These are phyloP conservation scores for Camelina hispida DNA, from an alignment of 345 rosid genomes.

Conservation along the genomic window DNA sequence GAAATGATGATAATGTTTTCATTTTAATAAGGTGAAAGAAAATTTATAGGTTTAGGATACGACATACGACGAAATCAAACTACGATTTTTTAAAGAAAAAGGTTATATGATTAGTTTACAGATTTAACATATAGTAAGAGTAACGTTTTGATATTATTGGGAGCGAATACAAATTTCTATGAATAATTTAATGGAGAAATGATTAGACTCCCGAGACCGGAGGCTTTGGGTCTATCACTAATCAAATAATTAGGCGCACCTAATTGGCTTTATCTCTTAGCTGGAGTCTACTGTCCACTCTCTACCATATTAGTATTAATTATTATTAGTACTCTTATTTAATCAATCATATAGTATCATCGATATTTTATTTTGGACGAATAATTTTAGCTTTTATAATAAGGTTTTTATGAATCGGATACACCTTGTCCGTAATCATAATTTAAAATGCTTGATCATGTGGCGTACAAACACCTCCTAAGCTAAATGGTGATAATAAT, in stretches of 20 bases:
- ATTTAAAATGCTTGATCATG: constrained; percentile 14
- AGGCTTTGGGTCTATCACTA: constrained; percentile 33
- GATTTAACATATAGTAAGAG: too few species aligned
- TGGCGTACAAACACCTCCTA: constrained; percentile 32
- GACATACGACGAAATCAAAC: constrained; percentile 21
- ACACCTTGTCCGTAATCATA: background rate
- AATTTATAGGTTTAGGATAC: background rate
- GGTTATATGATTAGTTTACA: constrained; percentile 5
- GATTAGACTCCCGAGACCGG: constrained; percentile 35
- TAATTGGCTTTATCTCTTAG: constrained; percentile 42
- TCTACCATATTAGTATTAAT: constrained; percentile 2
- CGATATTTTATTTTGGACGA: background rate
- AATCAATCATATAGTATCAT: background rate
- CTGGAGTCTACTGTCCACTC: constrained; percentile 36
- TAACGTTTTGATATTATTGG: constrained; percentile 17
- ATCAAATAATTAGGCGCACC: constrained; percentile 43
- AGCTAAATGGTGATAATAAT: constrained; percentile 8
- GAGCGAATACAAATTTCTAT: background rate
- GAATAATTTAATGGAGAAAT: constrained; percentile 14
- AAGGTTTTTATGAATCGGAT: constrained; percentile 9
- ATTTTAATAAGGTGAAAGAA: background rate
- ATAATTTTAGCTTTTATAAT: background rate
- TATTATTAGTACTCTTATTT: constrained; percentile 7
- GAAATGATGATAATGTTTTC: background rate
- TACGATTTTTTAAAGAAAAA: background rate